Evolutionary conservation across 768 basidiomycete genomes (phyloP).

Genomic region (Phlebiopsis gigantea): DNA sequence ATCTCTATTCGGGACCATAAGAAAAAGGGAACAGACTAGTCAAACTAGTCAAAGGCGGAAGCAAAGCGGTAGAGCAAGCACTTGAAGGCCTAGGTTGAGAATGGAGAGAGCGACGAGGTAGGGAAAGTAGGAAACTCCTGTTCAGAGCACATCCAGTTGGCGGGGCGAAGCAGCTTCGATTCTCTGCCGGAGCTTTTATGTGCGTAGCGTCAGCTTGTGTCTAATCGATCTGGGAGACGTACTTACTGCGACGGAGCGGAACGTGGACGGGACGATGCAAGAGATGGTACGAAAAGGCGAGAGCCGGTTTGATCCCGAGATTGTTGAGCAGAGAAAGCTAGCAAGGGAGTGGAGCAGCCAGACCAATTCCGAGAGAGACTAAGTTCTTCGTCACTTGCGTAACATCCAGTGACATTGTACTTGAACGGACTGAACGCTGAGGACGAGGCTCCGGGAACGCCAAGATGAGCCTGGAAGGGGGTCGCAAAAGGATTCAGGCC

Average conservation of each 20-base stretch:
- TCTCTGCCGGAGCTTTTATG: neutral
- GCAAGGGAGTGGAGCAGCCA: neutral
- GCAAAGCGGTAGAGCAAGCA: neutral
- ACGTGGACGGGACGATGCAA: constrained; percentile 18
- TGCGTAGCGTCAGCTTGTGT: neutral
- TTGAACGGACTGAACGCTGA: constrained; percentile 7
- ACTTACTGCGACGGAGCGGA: constrained; percentile 23
- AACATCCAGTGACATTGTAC: neutral
- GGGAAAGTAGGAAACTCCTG: constrained; percentile 4
- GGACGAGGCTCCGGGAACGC: neutral
- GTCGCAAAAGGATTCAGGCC: constrained; percentile 30
- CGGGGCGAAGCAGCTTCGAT: neutral
- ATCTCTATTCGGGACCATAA: neutral
- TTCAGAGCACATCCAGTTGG: constrained; percentile 11
- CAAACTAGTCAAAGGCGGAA: neutral
- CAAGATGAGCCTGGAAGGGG: constrained; percentile 22
- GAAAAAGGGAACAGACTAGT: too few relatives aligned
- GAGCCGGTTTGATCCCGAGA: constrained; percentile 13
- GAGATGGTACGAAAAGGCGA: constrained; percentile 12
- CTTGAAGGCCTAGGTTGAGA: neutral
- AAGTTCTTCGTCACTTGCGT: neutral
- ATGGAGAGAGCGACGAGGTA: constrained; percentile 5
- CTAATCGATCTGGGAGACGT: neutral
- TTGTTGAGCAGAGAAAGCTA: neutral
- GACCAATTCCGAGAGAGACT: neutral